Evolutionary conservation across 768 basidiomycete genomes (phyloP), one percentile per base, ranked within the genome.

Genomic region (Auriscalpium vulgare): DNA sequence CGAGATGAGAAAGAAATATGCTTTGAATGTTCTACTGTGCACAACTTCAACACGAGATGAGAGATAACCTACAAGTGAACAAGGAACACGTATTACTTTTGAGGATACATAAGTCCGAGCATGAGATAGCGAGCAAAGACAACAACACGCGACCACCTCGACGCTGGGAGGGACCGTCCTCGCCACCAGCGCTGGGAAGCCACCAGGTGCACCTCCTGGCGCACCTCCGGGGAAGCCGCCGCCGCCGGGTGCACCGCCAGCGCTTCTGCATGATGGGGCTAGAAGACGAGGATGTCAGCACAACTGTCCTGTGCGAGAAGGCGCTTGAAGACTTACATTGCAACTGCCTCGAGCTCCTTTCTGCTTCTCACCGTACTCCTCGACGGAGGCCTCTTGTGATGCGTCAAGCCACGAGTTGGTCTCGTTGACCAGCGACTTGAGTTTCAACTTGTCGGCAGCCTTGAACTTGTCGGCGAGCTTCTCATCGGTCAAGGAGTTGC

Each of bases 281-380:
- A 43, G n/a, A n/a, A 10, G 40, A n/a, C 40, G 40, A 43, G 10
- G n/a, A 10, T 63, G 36, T 45, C 19, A 36, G 51, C 35, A 16
- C 37, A 4, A 46, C 34, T 23, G 14, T 47, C 36, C n/a, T n/a
- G n/a, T n/a, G n/a, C n/a, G n/a, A n/a, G n/a, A 8, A 45, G 4
- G 14, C 16, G 14, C 13, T 14, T n/a, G 51, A 36, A 53, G n/a
- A 69, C 65, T 35, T 71, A 75, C 74, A 83, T 88, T 65, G 92
- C 90, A 63, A 95, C 68, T n/a, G 66, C 73, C 76, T 97, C 94
- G 51, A 97, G 77, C 74, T 95, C 94, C 78, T n/a, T 95, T 95
- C 70, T 95, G 93, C 74, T 84, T 88, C 66, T 79, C 79, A 71
- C 91, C 89, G 74, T 95, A 93, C 75, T 97, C 95, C 67, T 94